phyloP scores from a whole-genome alignment of 2,329 filamentous ascomycete species.

The Colletotrichum lupini region DNA sequence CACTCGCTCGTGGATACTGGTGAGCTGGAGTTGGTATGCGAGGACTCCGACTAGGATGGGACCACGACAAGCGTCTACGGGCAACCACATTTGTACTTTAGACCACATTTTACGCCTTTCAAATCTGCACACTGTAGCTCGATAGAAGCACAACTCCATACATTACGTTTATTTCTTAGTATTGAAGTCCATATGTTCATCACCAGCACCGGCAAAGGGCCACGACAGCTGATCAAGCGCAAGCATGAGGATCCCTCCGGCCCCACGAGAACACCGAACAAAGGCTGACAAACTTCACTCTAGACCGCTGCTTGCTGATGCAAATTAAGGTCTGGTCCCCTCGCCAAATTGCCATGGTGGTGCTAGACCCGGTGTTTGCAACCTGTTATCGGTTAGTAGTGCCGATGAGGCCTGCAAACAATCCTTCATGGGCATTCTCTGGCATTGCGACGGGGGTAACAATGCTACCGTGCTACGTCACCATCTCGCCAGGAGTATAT shows the following conservation, averaged over 20 bases:
- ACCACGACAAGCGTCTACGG: not conserved
- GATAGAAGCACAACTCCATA: too few species aligned
- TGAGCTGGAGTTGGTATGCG: not conserved
- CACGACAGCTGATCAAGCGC: too few species aligned
- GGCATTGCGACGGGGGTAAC: not conserved
- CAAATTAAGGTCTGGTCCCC: not conserved
- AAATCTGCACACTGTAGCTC: too few species aligned
- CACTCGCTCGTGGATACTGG: not conserved
- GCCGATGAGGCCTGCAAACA: not conserved
- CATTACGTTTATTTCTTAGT: too few species aligned
- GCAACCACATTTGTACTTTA: not conserved
- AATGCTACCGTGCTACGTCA: conserved; percentile 14
- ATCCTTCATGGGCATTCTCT: not conserved
- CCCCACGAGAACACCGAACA: too few species aligned
- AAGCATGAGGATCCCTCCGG: too few species aligned
- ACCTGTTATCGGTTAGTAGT: not conserved
- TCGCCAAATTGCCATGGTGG: not conserved
- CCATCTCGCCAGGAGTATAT: not conserved
- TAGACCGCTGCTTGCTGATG: too few species aligned
- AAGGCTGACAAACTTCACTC: too few species aligned
- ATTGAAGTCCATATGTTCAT: too few species aligned
- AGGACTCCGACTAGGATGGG: not conserved
- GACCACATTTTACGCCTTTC: too few species aligned
- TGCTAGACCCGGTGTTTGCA: not conserved
- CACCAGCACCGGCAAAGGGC: too few species aligned